phyloP scores from a whole-genome alignment of 305 asterid species.

The Lippia alba region DNA sequence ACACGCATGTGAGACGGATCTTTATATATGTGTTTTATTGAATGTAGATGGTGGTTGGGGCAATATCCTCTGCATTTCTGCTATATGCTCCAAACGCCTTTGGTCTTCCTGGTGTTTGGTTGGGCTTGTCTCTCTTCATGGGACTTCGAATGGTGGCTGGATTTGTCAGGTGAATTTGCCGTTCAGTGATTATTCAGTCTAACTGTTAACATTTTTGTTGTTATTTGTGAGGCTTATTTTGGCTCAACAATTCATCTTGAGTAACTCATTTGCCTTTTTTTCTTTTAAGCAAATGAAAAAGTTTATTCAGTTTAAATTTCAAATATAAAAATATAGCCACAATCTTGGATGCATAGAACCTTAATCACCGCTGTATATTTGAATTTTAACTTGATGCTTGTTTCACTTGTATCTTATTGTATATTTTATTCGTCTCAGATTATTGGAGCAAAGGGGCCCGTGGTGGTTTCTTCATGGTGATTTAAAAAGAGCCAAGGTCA shows the following conservation, averaged over 20 bases:
- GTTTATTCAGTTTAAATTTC: background rate
- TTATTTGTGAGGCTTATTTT: too few species aligned
- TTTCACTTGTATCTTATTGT: background rate
- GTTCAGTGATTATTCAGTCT: background rate
- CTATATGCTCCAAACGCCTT: constrained; percentile 61
- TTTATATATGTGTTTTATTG: constrained; percentile 33
- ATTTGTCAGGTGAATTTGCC: constrained; percentile 60
- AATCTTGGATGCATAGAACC: background rate
- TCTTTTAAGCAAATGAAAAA: background rate
- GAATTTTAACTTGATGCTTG: background rate
- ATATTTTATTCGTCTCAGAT: constrained; percentile 47
- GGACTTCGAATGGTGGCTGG: constrained; percentile 81
- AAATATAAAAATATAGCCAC: background rate
- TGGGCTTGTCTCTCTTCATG: constrained; percentile 87
- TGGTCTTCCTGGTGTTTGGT: constrained; percentile 94
- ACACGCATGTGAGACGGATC: constrained; percentile 2
- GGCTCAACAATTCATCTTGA: too few species aligned
- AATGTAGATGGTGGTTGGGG: constrained; percentile 82
- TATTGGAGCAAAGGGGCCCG: constrained; percentile 67
- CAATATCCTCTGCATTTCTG: constrained; percentile 71
- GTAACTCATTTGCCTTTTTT: too few species aligned
- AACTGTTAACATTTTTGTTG: too few species aligned
- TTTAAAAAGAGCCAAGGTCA: constrained; percentile 52
- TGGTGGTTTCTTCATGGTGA: constrained; percentile 94
- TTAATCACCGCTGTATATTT: too few species aligned